These are phyloP conservation scores for Colletotrichum spaethianum DNA, from an alignment of 2,329 filamentous ascomycete species.

Conservation along the genomic window DNA sequence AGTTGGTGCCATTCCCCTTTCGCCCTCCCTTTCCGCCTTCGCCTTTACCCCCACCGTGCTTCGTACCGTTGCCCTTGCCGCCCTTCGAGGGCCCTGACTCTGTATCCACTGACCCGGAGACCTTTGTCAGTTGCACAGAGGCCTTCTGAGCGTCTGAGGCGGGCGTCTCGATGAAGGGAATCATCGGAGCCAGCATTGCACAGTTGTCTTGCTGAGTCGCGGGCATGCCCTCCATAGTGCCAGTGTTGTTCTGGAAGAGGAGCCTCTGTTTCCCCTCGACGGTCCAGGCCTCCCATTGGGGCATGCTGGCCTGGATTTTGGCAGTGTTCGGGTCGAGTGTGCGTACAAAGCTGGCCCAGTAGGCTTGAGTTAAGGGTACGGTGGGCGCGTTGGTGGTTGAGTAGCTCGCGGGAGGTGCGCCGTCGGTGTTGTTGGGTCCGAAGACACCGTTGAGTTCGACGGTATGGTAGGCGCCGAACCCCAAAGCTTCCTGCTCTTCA, in stretches of 20 bases:
- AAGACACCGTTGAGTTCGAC: slow-evolving; percentile 78
- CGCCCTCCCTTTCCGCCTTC: neutral
- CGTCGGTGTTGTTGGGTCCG: slow-evolving; percentile 70
- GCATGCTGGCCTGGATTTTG: slow-evolving; percentile 59
- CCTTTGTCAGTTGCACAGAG: slow-evolving; percentile 41
- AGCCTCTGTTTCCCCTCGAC: slow-evolving; percentile 52
- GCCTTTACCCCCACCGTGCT: slow-evolving; percentile 4
- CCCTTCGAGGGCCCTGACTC: neutral
- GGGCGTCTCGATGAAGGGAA: slow-evolving; percentile 44
- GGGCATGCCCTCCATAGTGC: slow-evolving; percentile 56
- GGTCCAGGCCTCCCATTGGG: slow-evolving; percentile 63
- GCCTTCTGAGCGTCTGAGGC: slow-evolving; percentile 29
- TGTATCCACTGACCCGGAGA: neutral
- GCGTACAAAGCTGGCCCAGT: slow-evolving; percentile 82
- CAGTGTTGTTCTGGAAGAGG: slow-evolving; percentile 59
- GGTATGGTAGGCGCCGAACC: slow-evolving; percentile 77
- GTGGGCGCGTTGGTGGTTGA: slow-evolving; percentile 68
- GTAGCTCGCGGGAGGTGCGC: slow-evolving; percentile 69
- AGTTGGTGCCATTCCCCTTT: slow-evolving; percentile 12
- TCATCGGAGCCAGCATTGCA: slow-evolving; percentile 45
- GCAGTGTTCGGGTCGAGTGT: slow-evolving; percentile 74
- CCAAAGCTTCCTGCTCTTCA: slow-evolving; percentile 62
- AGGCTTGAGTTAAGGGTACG: slow-evolving; percentile 74
- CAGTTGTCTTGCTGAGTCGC: slow-evolving; percentile 43
- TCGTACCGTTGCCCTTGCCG: slow-evolving; percentile 18